Conservation (phyloP, 2,329 filamentous ascomycete genomes). For the Penicillium sclerotiorum region DNA sequence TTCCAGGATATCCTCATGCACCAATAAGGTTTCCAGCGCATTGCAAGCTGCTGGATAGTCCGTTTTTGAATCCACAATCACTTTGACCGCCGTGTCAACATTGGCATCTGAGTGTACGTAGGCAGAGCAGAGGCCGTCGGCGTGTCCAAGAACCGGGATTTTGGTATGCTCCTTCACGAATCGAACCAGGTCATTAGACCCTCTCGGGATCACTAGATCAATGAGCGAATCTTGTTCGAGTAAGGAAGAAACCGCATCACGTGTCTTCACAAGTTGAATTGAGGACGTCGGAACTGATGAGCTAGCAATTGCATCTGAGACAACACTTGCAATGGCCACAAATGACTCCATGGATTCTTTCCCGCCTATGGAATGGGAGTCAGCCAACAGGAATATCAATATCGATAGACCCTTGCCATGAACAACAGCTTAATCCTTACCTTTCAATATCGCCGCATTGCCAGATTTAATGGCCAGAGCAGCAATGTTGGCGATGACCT, state of each 20-base stretch:
- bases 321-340: conserved; percentile 81
- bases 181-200: conserved; percentile 84
- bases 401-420: too few species aligned
- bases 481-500: conserved; percentile 98
- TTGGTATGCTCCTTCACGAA: conserved; percentile 89
- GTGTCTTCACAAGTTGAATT: conserved; percentile 90
- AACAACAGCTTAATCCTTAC: too few species aligned
- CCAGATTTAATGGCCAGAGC: conserved; percentile 95
- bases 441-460: conserved; percentile 95
- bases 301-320: conserved; percentile 72
- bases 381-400: background rate
- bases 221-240: conserved; percentile 83
- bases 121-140: conserved; percentile 86
- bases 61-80: conserved; percentile 89
- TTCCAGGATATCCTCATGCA: conserved; percentile 70
- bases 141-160: conserved; percentile 94
- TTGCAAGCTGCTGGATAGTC: conserved; percentile 97
- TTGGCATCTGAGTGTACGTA: conserved; percentile 84
- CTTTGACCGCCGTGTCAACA: conserved; percentile 67
- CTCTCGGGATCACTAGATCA: conserved; percentile 91
- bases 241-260: conserved; percentile 87
- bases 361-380: conserved; percentile 61
- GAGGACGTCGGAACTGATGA: conserved; percentile 81
- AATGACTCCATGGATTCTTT: conserved; percentile 98
- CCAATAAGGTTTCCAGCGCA: conserved; percentile 85